Conservation (phyloP, 805 yeast genomes). For the Barnettozyma pratensis region DNA sequence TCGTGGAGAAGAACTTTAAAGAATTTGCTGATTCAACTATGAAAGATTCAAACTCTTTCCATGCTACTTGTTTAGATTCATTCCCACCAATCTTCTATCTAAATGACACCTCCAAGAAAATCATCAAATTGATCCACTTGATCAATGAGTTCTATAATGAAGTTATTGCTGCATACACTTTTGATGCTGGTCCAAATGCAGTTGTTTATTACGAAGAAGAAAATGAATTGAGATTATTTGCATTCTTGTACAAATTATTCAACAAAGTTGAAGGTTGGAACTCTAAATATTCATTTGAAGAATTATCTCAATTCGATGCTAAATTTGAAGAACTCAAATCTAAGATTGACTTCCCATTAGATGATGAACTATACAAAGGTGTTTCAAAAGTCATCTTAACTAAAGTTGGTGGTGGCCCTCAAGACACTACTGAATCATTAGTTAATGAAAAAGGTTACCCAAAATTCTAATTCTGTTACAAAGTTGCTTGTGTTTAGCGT, state of each 20-base stretch:
- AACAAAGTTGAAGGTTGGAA: constrained; percentile 67
- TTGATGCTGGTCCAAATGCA: constrained; percentile 99
- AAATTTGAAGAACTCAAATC: constrained; percentile 27
- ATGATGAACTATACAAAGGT: constrained; percentile 54
- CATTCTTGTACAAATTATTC: constrained; percentile 60
- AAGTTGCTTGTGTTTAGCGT: too few species aligned
- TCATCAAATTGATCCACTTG: constrained; percentile 71
- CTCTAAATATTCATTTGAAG: constrained; percentile 30
- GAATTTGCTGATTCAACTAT: constrained; percentile 87
- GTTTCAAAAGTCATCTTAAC: constrained; percentile 84
- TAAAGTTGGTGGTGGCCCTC: constrained; percentile 85
- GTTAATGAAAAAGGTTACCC: constrained; percentile 64
- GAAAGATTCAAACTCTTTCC: constrained; percentile 96
- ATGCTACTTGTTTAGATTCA: constrained; percentile 95
- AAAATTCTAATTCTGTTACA: constrained; percentile 16
- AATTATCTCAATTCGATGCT: constrained; percentile 19
- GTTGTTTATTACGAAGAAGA: constrained; percentile 82
- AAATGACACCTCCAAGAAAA: constrained; percentile 83
- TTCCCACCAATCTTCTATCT: constrained; percentile 93
- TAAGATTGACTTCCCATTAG: constrained; percentile 36
- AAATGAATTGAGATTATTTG: constrained; percentile 70
- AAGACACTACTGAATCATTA: constrained; percentile 48
- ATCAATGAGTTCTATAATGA: constrained; percentile 56
- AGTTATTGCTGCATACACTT: constrained; percentile 90
- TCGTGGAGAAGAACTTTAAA: constrained; percentile 66